Evolutionary conservation across 2,329 filamentous ascomycete species (phyloP).

Genomic region (Sclerotinia subarctica): DNA sequence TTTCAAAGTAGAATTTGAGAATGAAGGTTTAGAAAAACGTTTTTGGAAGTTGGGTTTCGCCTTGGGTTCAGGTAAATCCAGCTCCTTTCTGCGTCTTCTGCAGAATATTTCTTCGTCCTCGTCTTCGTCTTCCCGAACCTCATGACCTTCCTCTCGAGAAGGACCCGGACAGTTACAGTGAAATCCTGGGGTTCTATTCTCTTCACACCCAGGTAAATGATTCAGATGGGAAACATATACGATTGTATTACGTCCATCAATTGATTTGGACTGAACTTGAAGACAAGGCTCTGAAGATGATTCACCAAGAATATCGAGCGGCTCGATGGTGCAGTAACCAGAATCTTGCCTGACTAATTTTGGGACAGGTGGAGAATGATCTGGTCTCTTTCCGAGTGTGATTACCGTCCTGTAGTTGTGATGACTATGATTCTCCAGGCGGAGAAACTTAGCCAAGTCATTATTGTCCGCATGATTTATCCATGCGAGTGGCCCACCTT

Average conservation of each 20-base stretch:
- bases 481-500: slow-evolving; percentile 3
- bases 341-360: neutral
- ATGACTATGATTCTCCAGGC: neutral
- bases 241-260: neutral
- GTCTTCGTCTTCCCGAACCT: neutral
- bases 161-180: neutral
- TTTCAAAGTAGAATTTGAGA: too few relatives aligned
- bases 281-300: neutral
- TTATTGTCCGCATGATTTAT: slow-evolving; percentile 1
- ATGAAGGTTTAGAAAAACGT: neutral
- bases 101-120: neutral
- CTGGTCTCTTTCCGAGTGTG: neutral
- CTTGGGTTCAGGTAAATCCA: neutral
- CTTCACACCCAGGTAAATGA: neutral
- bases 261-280: neutral
- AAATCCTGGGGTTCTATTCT: neutral
- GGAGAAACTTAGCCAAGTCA: neutral
- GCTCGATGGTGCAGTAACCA: neutral
- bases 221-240: neutral
- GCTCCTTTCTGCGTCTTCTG: neutral
- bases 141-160: neutral
- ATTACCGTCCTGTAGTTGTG: too few relatives aligned
- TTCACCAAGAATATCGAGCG: too few relatives aligned
- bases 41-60: too few relatives aligned
- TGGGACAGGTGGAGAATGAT: neutral